Percentiles rank a stretch among this genome's conserved stretches.
Conservation (phyloP, 305 asterid genomes). For the Fraxinus ornus region DNA sequence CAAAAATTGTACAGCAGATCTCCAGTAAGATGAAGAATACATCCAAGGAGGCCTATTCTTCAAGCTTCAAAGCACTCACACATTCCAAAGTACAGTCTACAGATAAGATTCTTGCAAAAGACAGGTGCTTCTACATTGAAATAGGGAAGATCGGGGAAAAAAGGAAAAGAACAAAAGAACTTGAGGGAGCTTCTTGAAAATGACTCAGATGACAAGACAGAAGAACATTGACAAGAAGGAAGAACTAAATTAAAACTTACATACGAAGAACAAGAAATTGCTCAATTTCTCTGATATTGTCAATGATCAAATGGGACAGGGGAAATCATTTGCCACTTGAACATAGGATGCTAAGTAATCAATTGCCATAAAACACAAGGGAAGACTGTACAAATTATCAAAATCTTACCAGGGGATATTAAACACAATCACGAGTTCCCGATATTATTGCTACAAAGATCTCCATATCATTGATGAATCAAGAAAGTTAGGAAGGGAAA, state of each 20-base stretch:
- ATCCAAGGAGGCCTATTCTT: neutral
- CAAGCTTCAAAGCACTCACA: neutral
- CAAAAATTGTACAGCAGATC: neutral
- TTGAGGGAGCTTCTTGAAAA: neutral
- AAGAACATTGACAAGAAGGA: neutral
- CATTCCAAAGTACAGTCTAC: neutral
- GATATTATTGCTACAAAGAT: neutral
- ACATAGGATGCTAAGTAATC: no score
- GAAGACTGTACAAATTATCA: neutral
- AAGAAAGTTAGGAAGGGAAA: neutral
- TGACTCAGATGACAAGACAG: neutral
- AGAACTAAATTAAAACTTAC: neutral
- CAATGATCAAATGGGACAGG: neutral
- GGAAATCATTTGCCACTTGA: neutral
- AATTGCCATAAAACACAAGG: neutral
- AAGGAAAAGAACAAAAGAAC: neutral
- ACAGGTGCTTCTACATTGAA: neutral
- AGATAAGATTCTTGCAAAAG: neutral
- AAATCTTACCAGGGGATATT: neutral
- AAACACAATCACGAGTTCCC: neutral
- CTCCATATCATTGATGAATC: neutral
- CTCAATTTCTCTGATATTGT: neutral
- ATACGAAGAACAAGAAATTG: neutral
- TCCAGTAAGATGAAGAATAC: neutral
- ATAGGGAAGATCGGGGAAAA: neutral